Percentiles rank a stretch among this genome's conserved stretches.
Conservation (phyloP, 78 protist species). For the Planoprotostelium fungivorum region DNA sequence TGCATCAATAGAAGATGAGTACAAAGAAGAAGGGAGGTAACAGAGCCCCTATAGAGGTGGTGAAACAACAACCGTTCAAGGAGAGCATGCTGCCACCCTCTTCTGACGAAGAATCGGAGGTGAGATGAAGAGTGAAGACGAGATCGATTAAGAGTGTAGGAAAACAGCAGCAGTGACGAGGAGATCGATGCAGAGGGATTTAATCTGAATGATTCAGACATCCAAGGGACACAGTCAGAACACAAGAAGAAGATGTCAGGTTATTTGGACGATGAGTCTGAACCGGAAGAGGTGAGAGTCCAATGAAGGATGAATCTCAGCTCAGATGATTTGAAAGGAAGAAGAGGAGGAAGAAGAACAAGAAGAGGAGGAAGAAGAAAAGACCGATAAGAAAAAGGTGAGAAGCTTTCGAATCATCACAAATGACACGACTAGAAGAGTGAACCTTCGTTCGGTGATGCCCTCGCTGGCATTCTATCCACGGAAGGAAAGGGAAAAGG, state of each 20-base stretch:
- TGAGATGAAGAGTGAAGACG: too few species aligned
- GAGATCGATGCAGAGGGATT: neutral
- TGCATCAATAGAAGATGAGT: too few species aligned
- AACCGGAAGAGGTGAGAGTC: too few species aligned
- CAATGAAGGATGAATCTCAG: too few species aligned
- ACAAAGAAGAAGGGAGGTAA: neutral
- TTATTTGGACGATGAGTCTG: too few species aligned
- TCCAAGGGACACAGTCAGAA: neutral
- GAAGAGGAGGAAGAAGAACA: neutral
- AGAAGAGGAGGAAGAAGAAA: too few species aligned
- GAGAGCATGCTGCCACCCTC: too few species aligned
- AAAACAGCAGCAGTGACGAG: neutral
- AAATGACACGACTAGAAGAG: too few species aligned
- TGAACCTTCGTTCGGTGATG: too few species aligned
- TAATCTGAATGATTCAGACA: neutral
- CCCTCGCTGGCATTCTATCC: neutral
- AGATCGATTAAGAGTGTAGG: neutral
- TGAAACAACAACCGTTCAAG: neutral
- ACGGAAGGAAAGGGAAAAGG: neutral
- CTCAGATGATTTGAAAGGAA: neutral
- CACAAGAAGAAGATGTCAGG: neutral
- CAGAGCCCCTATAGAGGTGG: neutral
- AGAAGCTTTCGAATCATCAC: too few species aligned
- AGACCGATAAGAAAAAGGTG: too few species aligned
- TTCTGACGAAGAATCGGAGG: neutral